A percentile compares a stretch with the other conserved stretches of the same genome.
phyloP scores from a whole-genome alignment of 2,329 filamentous ascomycete genomes.

The Venturia aucupariae region DNA sequence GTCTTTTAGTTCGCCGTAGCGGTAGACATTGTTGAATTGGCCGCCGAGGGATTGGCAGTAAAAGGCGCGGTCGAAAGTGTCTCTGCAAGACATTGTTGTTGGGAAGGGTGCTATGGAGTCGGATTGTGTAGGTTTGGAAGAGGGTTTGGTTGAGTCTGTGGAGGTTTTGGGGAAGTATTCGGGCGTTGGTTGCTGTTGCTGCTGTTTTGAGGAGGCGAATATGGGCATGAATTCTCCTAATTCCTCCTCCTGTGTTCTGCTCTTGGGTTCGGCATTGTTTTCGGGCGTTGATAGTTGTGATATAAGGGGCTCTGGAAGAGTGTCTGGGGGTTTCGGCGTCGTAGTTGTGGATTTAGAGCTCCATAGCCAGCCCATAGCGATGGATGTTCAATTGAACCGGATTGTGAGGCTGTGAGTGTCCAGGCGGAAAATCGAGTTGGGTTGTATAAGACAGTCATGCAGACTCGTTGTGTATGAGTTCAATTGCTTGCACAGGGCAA shows the following conservation, averaged over 20 bases:
- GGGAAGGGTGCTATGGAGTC: neutral
- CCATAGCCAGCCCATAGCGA: constrained; percentile 7
- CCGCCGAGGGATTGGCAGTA: constrained; percentile 88
- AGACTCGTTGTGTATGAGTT: neutral
- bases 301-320: neutral
- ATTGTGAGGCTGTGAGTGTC: neutral
- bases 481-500: too few relatives aligned
- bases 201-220: constrained; percentile 7
- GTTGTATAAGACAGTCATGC: neutral
- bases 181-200: neutral
- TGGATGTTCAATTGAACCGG: neutral
- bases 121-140: neutral
- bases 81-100: constrained; percentile 73
- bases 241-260: constrained; percentile 1
- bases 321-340: neutral
- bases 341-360: neutral
- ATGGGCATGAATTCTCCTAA: constrained; percentile 10
- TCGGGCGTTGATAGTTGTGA: neutral
- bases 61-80: constrained; percentile 87
- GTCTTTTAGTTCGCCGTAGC: constrained; percentile 64
- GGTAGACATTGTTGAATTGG: constrained; percentile 87
- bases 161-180: neutral
- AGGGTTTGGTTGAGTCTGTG: neutral
- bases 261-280: neutral
- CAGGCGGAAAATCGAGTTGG: neutral